phyloP scores from a whole-genome alignment of 2,329 filamentous ascomycete genomes.

The Botryotinia globosa region DNA sequence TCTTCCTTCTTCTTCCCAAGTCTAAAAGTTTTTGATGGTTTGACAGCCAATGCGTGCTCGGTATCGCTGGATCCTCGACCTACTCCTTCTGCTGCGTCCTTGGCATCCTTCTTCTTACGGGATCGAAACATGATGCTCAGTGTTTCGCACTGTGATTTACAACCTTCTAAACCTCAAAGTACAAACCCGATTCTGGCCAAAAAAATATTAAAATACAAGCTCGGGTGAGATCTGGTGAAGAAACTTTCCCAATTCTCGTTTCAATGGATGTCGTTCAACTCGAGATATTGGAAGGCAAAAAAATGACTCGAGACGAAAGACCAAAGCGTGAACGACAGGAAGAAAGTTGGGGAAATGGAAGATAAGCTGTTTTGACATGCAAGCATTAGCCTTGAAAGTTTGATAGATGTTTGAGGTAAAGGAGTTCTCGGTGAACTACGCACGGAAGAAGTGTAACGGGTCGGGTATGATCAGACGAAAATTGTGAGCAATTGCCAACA shows the following conservation, averaged over 20 bases:
- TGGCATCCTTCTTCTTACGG: slow-evolving; percentile 67
- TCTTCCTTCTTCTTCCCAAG: slow-evolving; percentile 54
- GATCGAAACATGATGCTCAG: slow-evolving; percentile 68
- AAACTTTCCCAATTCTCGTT: background rate
- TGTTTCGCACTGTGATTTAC: slow-evolving; percentile 14
- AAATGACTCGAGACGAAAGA: background rate
- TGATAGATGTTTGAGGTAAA: background rate
- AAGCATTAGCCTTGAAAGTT: slow-evolving; percentile 20
- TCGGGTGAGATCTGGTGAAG: background rate
- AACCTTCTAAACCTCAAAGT: background rate
- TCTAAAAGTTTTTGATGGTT: slow-evolving; percentile 54
- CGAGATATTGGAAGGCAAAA: background rate
- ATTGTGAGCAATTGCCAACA: slow-evolving; percentile 7
- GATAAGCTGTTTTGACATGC: slow-evolving; percentile 12
- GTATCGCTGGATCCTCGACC: slow-evolving; percentile 55
- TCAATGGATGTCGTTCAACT: background rate
- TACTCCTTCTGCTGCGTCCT: slow-evolving; percentile 50
- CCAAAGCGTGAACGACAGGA: background rate
- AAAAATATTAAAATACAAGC: background rate
- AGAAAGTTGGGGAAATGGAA: slow-evolving; percentile 6
- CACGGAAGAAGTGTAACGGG: slow-evolving; percentile 14
- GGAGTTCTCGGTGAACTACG: slow-evolving; percentile 16
- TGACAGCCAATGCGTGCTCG: slow-evolving; percentile 36
- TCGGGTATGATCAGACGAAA: slow-evolving; percentile 12
- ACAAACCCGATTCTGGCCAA: background rate